Conservation (phyloP, 805 yeast genomes). For the Wickerhamiella parazyma region DNA sequence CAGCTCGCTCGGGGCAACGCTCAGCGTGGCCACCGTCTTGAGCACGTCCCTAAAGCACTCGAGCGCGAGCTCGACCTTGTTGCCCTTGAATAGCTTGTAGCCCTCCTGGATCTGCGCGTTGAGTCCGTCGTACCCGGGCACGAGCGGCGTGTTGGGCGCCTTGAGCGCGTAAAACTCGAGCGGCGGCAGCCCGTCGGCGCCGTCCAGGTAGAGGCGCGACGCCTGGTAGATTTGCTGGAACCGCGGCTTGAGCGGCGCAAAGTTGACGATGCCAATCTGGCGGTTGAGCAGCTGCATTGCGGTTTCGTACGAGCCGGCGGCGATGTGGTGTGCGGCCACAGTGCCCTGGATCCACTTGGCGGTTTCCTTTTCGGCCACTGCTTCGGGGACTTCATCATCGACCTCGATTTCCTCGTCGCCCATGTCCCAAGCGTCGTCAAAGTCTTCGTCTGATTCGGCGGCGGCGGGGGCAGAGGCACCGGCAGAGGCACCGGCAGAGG, state of each 20-base stretch:
- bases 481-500: constrained; percentile 32
- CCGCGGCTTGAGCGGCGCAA: constrained; percentile 74
- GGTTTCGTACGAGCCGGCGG: constrained; percentile 92
- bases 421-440: constrained; percentile 20
- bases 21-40: constrained; percentile 56
- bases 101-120: constrained; percentile 55
- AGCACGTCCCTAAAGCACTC: constrained; percentile 64
- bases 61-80: constrained; percentile 73
- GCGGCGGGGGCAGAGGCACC: constrained; percentile 29
- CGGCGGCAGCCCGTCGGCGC: constrained; percentile 61
- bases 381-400: constrained; percentile 41
- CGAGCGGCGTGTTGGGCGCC: constrained; percentile 54
- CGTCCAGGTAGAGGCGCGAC: constrained; percentile 60
- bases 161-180: constrained; percentile 55
- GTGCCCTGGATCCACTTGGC: constrained; percentile 80
- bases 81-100: constrained; percentile 68
- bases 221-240: constrained; percentile 77
- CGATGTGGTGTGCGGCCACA: constrained; percentile 82
- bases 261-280: constrained; percentile 74
- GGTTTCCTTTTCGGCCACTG: constrained; percentile 36
- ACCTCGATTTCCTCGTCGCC: constrained; percentile 42
- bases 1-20: constrained; percentile 66
- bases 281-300: constrained; percentile 87
- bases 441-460: constrained; percentile 33
- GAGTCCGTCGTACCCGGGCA: constrained; percentile 61